A percentile compares a stretch with the other conserved stretches of the same genome.
Evolutionary conservation across 2,329 filamentous ascomycete species (phyloP).

Genomic region (Ceratocystis colombiana): DNA sequence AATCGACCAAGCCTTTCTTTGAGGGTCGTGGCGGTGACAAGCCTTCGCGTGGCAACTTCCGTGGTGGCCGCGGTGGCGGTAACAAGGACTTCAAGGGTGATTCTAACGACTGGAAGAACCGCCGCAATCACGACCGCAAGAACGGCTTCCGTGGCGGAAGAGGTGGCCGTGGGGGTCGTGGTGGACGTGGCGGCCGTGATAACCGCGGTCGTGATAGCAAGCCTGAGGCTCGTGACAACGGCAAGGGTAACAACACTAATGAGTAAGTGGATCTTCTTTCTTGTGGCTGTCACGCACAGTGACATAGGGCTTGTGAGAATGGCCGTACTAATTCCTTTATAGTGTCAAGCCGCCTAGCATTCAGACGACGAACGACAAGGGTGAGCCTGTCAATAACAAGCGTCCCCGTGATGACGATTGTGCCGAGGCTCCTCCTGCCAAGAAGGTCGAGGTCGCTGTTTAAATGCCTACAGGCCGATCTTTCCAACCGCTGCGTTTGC

Average conservation of each 20-base stretch:
- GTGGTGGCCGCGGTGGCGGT: conserved; percentile 31
- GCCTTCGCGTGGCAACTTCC: conserved; percentile 35
- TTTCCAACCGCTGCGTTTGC: not conserved
- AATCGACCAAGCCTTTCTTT: conserved; percentile 39
- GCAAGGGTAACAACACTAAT: conserved; percentile 31
- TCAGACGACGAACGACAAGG: conserved; percentile 37
- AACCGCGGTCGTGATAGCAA: conserved; percentile 30
- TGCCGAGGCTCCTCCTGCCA: conserved; percentile 39
- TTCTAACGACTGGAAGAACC: conserved; percentile 53
- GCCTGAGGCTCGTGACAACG: conserved; percentile 25
- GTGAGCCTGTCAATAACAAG: conserved; percentile 40
- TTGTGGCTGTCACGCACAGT: conserved; percentile 19
- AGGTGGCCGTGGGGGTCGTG: conserved; percentile 35
- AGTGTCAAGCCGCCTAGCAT: conserved; percentile 37
- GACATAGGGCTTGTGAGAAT: not conserved
- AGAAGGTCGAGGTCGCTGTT: conserved; percentile 48
- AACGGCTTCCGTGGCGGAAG: conserved; percentile 46
- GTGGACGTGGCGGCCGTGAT: conserved; percentile 33
- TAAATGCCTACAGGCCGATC: conserved; percentile 20
- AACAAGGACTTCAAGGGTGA: conserved; percentile 35
- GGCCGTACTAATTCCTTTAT: conserved; percentile 19
- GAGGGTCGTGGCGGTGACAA: conserved; percentile 37
- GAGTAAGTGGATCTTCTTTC: conserved; percentile 30
- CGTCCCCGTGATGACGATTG: conserved; percentile 46
- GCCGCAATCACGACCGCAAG: conserved; percentile 52